Evolutionary conservation across 306 rosid species (phyloP).

Genomic region (Erythrophleum fordii): DNA sequence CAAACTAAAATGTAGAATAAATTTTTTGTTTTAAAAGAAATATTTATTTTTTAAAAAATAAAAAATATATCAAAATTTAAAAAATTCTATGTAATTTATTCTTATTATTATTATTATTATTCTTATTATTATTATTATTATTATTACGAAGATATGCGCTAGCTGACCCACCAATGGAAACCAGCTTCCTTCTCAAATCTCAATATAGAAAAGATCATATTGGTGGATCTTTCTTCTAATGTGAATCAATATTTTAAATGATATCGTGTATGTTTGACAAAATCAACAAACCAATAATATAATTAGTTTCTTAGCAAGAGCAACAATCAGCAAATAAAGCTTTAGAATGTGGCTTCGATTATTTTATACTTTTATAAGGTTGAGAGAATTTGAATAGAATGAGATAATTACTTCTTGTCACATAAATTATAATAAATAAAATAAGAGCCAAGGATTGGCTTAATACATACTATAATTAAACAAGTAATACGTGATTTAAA

Average conservation of each 20-base stretch:
- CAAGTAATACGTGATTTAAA: no score
- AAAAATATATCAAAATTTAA: no score
- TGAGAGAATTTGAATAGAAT: not conserved
- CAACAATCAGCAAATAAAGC: not conserved
- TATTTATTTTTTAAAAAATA: no score
- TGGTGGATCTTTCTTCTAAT: not conserved
- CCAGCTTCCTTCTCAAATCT: conserved; percentile 13
- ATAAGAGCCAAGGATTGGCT: no score
- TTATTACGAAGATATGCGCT: not conserved
- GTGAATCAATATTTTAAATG: not conserved
- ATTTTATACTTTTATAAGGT: not conserved
- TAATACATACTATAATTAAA: no score
- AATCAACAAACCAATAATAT: not conserved
- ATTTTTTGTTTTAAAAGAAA: no score
- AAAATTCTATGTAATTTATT: no score
- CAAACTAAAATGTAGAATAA: no score
- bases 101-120: no score
- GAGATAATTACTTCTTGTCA: no score
- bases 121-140: no score
- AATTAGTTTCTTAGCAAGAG: not conserved
- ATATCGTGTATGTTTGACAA: not conserved
- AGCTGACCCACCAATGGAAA: not conserved
- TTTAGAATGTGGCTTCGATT: not conserved
- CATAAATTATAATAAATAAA: no score
- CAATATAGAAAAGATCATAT: not conserved